Evolutionary conservation across 257 asterid genomes (phyloP).

Genomic region (Solanum pimpinellifolium): DNA sequence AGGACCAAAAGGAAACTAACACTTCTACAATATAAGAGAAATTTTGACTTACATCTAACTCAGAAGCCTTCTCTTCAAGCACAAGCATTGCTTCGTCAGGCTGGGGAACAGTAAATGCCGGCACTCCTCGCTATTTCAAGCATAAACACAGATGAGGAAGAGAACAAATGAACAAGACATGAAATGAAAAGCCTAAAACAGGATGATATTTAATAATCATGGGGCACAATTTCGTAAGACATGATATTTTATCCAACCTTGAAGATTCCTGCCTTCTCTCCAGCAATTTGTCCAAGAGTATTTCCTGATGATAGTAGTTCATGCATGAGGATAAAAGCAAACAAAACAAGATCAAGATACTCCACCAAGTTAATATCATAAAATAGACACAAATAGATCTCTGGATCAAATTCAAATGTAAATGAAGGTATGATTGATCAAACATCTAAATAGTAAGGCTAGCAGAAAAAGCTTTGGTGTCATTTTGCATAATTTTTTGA

Average conservation of each 20-base stretch:
- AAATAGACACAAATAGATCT: neutral
- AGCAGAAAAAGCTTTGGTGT: neutral
- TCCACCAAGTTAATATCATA: neutral
- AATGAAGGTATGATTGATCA: neutral
- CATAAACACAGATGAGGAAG: neutral
- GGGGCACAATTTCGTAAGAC: neutral
- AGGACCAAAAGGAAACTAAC: neutral
- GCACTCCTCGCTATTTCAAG: conserved; percentile 25
- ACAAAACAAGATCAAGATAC: neutral
- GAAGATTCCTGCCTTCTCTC: conserved; percentile 95
- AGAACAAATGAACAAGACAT: neutral
- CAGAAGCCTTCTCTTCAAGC: conserved; percentile 30
- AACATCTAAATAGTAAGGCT: neutral
- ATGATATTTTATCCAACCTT: conserved; percentile 41
- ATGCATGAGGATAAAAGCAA: neutral
- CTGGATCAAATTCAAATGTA: too few relatives aligned
- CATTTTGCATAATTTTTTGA: neutral
- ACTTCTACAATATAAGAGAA: neutral
- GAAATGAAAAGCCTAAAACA: neutral
- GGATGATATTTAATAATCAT: neutral
- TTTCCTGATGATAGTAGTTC: conserved; percentile 46
- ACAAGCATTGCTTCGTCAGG: conserved; percentile 39
- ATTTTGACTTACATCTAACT: conserved; percentile 23
- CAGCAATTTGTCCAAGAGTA: conserved; percentile 94
- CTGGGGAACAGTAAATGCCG: conserved; percentile 41